A percentile compares a stretch with the other conserved stretches of the same genome.
phyloP scores from a whole-genome alignment of 345 rosid species.

The Lepidium africanum region DNA sequence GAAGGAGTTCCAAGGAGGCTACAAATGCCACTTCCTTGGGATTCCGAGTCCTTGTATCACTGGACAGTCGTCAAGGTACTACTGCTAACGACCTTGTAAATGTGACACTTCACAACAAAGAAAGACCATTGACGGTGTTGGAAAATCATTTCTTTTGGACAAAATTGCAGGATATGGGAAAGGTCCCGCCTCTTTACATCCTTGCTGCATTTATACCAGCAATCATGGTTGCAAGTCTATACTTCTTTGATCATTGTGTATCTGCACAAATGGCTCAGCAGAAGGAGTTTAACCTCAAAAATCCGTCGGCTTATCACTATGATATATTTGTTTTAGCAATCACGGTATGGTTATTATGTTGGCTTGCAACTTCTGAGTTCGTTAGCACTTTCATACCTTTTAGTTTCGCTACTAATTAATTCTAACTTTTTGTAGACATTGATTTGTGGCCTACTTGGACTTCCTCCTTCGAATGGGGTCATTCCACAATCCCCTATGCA shows the following conservation, averaged over 20 bases:
- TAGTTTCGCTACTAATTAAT: not conserved
- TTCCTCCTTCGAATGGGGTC: constrained; percentile 85
- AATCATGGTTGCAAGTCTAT: constrained; percentile 69
- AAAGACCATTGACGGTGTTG: not conserved
- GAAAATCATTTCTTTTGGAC: not conserved
- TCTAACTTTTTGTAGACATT: constrained; percentile 45
- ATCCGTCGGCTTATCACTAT: constrained; percentile 73
- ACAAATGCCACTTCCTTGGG: constrained; percentile 59
- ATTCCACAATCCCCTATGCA: constrained; percentile 95
- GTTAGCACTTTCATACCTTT: not conserved
- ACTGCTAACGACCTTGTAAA: not conserved
- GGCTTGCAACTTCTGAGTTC: not conserved
- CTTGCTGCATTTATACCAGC: constrained; percentile 74
- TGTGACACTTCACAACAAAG: not conserved
- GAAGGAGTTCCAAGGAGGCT: constrained; percentile 75
- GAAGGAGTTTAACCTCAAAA: constrained; percentile 76
- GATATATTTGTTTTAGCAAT: constrained; percentile 63
- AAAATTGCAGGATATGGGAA: constrained; percentile 61
- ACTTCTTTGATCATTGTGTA: constrained; percentile 79
- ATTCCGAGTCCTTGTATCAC: constrained; percentile 47
- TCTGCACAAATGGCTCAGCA: constrained; percentile 88
- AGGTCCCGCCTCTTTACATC: constrained; percentile 50
- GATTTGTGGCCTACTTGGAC: constrained; percentile 70
- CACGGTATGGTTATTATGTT: constrained; percentile 36
- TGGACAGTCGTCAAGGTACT: constrained; percentile 73